Percentiles rank a stretch among this genome's conserved stretches.
Conservation (phyloP, 805 yeast genomes). For the Candida insectorum region DNA sequence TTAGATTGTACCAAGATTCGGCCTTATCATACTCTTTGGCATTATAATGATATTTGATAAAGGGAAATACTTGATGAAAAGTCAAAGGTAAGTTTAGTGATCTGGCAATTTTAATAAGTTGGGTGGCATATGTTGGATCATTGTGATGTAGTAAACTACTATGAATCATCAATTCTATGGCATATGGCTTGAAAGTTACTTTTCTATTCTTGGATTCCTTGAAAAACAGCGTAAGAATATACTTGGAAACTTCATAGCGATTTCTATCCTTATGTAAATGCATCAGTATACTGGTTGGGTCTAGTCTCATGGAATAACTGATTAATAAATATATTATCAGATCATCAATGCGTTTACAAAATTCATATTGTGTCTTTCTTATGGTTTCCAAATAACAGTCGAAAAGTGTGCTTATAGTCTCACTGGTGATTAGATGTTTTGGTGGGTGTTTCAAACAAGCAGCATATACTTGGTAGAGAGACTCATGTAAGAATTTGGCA, state of each 20-base stretch:
- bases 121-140: conserved; percentile 32
- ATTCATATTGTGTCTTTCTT: not conserved
- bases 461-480: conserved; percentile 20
- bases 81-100: conserved; percentile 28
- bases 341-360: conserved; percentile 6
- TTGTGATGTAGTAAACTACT: conserved; percentile 29
- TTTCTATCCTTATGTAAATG: conserved; percentile 10
- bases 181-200: conserved; percentile 16
- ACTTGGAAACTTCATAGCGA: conserved; percentile 24
- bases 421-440: conserved; percentile 13
- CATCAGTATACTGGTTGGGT: conserved; percentile 17
- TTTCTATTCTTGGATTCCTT: conserved; percentile 9
- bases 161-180: conserved; percentile 28
- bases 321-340: conserved; percentile 16
- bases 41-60: conserved; percentile 32
- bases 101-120: conserved; percentile 24
- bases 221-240: conserved; percentile 22
- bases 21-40: conserved; percentile 28
- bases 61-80: conserved; percentile 38
- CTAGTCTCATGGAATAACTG: conserved; percentile 21
- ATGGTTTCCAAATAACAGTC: conserved; percentile 15
- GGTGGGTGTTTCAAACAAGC: conserved; percentile 15
- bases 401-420: conserved; percentile 14
- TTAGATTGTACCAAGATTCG: conserved; percentile 33
- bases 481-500: conserved; percentile 5